These are phyloP conservation scores for Fusarium sp. DNA, from an alignment of 2,329 filamentous ascomycete species.

Conservation along the genomic window DNA sequence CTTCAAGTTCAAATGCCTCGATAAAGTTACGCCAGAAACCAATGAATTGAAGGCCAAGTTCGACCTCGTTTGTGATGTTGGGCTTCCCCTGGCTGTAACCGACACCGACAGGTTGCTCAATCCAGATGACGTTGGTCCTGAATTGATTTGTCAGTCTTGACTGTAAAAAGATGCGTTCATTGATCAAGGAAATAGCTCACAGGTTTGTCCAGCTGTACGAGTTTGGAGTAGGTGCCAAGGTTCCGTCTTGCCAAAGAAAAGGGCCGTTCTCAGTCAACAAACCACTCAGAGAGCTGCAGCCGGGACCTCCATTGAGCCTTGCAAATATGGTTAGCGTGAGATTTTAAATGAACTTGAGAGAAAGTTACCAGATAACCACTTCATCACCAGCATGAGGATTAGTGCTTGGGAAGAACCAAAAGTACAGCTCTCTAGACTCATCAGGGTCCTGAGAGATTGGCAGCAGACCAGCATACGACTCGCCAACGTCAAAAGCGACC, in stretches of 20 bases:
- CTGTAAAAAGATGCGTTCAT: accelerated
- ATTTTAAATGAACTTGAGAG: neutral
- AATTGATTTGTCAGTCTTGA: accelerated
- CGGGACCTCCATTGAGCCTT: conserved; percentile 56
- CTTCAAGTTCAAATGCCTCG: conserved; percentile 74
- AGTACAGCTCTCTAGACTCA: conserved; percentile 67
- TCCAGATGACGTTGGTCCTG: conserved; percentile 78
- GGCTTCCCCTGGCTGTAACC: conserved; percentile 75
- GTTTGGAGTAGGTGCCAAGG: conserved; percentile 71
- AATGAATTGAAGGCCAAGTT: conserved; percentile 77
- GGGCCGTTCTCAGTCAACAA: conserved; percentile 82
- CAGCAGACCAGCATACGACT: conserved; percentile 72
- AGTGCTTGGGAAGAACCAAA: conserved; percentile 73
- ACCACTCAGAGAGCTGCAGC: conserved; percentile 40
- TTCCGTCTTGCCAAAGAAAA: conserved; percentile 77
- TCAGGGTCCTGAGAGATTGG: conserved; percentile 63
- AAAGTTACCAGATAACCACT: conserved; percentile 66
- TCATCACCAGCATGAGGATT: conserved; percentile 64
- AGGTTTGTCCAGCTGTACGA: conserved; percentile 80
- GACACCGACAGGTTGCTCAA: conserved; percentile 75
- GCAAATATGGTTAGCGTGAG: conserved; percentile 59
- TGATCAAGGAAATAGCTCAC: conserved; percentile 13
- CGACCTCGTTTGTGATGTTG: conserved; percentile 72
- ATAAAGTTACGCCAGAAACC: conserved; percentile 85
- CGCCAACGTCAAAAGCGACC: conserved; percentile 74